These are phyloP conservation scores for Sphagnum fallax DNA, from an alignment of 228 moss, liverwort and hornwort species.

Conservation along the genomic window DNA sequence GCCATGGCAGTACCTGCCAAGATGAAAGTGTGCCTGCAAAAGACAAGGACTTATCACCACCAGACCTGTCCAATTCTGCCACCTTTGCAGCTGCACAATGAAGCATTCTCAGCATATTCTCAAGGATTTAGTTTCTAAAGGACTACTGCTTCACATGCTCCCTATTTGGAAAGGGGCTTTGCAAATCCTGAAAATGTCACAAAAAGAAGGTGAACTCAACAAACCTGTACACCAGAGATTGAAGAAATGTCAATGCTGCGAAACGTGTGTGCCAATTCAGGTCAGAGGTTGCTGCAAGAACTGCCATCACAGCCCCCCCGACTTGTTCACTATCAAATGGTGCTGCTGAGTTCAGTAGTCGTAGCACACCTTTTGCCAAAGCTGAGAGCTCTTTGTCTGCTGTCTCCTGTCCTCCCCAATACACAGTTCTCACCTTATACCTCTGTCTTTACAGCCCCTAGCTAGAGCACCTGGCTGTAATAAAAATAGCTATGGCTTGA, in stretches of 20 bases:
- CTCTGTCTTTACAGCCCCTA: background rate
- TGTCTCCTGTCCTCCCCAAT: constrained; percentile 61
- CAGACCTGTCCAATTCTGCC: background rate
- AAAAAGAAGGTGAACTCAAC: background rate
- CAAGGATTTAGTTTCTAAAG: too few species aligned
- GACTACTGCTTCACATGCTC: too few species aligned
- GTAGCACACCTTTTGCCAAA: constrained; percentile 65
- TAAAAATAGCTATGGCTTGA: background rate
- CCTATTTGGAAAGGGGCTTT: too few species aligned
- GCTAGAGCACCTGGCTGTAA: background rate
- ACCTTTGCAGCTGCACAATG: background rate
- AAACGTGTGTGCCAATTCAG: constrained; percentile 94
- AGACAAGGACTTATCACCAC: constrained; percentile 3
- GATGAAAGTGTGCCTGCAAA: constrained; percentile 78
- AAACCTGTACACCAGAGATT: constrained; percentile 85
- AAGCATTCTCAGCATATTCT: background rate
- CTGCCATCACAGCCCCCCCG: constrained; percentile 64
- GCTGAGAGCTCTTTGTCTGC: constrained; percentile 83
- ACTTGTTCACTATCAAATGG: constrained; percentile 62
- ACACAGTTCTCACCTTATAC: background rate
- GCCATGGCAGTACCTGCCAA: constrained; percentile 49
- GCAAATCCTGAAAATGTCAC: too few species aligned
- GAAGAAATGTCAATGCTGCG: constrained; percentile 79
- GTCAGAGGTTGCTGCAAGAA: constrained; percentile 65
- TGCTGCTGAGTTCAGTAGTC: constrained; percentile 76